These are phyloP conservation scores for Globisporangium emineosum DNA, from an alignment of 352 stramenopile genomes.

Conservation along the genomic window DNA sequence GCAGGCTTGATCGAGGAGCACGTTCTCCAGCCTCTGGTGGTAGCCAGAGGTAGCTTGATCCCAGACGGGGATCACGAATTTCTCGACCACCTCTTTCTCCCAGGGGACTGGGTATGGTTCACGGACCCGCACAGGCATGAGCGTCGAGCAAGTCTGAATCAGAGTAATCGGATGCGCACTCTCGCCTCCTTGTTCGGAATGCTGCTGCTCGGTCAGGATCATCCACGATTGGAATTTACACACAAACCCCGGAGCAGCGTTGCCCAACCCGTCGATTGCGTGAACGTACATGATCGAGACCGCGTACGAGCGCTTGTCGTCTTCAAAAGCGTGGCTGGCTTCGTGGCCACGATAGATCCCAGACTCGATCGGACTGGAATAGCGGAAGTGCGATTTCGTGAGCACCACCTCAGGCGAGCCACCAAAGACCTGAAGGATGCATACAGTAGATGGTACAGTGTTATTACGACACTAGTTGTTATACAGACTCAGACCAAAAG, in stretches of 20 bases:
- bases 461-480: neutral
- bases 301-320: neutral
- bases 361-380: neutral
- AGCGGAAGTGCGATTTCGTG: neutral
- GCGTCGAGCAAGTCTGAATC: neutral
- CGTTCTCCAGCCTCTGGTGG: neutral
- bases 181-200: neutral
- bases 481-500: too few relatives aligned
- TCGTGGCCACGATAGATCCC: neutral
- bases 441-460: too few relatives aligned
- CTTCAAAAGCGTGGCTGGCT: neutral
- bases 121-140: neutral
- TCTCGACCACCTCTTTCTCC: neutral
- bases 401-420: neutral
- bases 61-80: neutral
- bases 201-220: neutral
- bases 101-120: neutral
- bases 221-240: neutral
- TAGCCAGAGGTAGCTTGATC: neutral
- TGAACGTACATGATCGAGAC: neutral
- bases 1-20: neutral
- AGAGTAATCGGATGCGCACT: neutral
- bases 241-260: neutral
- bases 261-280: neutral
- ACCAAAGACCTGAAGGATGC: slow-evolving; percentile 6